Evolutionary conservation across 208 protist species (phyloP).

Genomic region (Naegleria lovaniensis): DNA sequence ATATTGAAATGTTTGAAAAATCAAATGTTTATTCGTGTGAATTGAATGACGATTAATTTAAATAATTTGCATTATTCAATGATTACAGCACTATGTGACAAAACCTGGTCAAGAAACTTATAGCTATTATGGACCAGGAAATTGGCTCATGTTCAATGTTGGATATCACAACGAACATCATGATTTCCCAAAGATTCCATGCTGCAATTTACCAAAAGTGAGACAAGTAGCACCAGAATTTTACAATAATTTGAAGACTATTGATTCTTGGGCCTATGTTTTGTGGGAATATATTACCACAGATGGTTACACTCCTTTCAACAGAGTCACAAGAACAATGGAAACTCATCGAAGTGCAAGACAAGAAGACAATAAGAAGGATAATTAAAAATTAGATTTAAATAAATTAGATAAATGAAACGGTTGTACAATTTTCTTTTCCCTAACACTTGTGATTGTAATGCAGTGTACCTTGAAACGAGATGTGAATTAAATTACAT

Average conservation of each 20-base stretch:
- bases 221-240: constrained; percentile 79
- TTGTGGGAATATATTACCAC: constrained; percentile 66
- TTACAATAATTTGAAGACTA: constrained; percentile 70
- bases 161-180: constrained; percentile 95
- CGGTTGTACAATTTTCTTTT: no score
- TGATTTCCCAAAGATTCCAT: constrained; percentile 88
- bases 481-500: no score
- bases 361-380: neutral
- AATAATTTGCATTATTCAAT: constrained; percentile 48
- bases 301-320: neutral
- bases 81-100: constrained; percentile 46
- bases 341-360: neutral
- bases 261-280: constrained; percentile 65
- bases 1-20: no score
- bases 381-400: neutral
- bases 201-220: constrained; percentile 70
- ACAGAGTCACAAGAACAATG: neutral
- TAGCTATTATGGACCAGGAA: constrained; percentile 89
- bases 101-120: constrained; percentile 80
- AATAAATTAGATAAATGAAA: no score
- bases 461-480: no score
- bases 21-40: no score
- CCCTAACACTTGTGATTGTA: no score
- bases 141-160: constrained; percentile 79
- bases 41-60: no score